Evolutionary conservation across 441 rosid genomes (phyloP), one percentile per base, ranked within the genome.

Genomic region (Euphorbia neoarborescens): DNA sequence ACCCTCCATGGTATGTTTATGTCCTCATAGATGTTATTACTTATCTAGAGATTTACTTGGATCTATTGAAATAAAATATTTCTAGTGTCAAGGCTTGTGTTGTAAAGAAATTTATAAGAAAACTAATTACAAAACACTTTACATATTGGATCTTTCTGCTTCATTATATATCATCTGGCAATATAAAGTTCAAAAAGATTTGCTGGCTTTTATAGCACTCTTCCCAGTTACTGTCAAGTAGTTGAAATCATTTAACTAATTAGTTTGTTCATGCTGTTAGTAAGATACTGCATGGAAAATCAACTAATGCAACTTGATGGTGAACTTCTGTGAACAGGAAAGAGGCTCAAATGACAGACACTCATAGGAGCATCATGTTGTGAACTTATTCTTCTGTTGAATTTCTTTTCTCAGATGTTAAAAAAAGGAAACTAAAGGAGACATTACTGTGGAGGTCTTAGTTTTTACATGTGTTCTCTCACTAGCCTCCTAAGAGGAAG

Each of bases 1-100:
- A 82, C 79, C 62, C 82, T 25, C 95, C 97, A 19, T 91, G 99
- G 96, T 94, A 88, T 72, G 85, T 59, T 62, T 42, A 2, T 56
- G 6, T 34, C 34, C 38, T 20, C 28, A 20, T 32, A 30, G n/a
- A 25, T 66, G 60, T 20, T 32, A 37, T 68, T 37, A 58, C 11
- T 46, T 19, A 32, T 28, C 7, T 69, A 27, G 44, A 62, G 35
- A 19, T 19, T 19, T 51, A 7, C 6, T 20, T 19, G 6, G 25
- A 51, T 4, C 20, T 51, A n/a, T 4, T n/a, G 6, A n/a, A 19
- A 51, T 51, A n/a, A 51, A n/a, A 7, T 19, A 51, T 51, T 51
- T 19, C 57, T 51, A 3, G 7, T 48, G 53, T 14, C 25, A 9
- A 51, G 25, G 25, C 11, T 51, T 9, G 10, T 51, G 57, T 11